Conservation (phyloP, 305 asterid genomes). For the Withania somnifera region DNA sequence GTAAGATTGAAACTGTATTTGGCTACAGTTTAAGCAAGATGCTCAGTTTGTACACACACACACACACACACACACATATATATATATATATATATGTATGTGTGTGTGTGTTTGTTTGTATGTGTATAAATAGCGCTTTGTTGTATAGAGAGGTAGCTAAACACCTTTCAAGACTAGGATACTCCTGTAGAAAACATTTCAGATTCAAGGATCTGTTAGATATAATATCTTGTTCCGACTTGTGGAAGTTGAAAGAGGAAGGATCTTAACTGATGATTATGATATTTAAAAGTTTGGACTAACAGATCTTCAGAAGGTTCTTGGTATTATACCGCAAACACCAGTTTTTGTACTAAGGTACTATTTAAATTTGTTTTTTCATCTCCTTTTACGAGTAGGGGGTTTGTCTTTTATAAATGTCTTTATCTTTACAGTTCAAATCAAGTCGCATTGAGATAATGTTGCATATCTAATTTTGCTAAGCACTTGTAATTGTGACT, state of each 20-base stretch:
- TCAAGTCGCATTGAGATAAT: not conserved
- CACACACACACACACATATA: too few species aligned
- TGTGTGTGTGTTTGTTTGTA: too few species aligned
- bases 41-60: too few species aligned
- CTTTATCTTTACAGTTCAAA: not conserved
- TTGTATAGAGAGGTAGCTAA: too few species aligned
- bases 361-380: not conserved
- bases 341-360: slow-evolving; percentile 97
- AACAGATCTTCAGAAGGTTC: slow-evolving; percentile 78
- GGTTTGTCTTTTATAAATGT: not conserved
- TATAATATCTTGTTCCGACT: slow-evolving; percentile 83
- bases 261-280: slow-evolving; percentile 64
- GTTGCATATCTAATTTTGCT: not conserved
- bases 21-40: not conserved
- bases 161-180: too few species aligned
- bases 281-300: slow-evolving; percentile 72
- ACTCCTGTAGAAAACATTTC: too few species aligned
- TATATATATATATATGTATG: too few species aligned
- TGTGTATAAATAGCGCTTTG: too few species aligned
- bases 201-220: too few species aligned
- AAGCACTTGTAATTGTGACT: not conserved
- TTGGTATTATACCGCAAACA: slow-evolving; percentile 88
- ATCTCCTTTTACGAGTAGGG: not conserved
- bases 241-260: slow-evolving; percentile 77
- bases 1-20: slow-evolving; percentile 16